These are phyloP conservation scores for Choanephora cucurbitarum DNA, from an alignment of 371 early-diverging fungal species.

Conservation along the genomic window DNA sequence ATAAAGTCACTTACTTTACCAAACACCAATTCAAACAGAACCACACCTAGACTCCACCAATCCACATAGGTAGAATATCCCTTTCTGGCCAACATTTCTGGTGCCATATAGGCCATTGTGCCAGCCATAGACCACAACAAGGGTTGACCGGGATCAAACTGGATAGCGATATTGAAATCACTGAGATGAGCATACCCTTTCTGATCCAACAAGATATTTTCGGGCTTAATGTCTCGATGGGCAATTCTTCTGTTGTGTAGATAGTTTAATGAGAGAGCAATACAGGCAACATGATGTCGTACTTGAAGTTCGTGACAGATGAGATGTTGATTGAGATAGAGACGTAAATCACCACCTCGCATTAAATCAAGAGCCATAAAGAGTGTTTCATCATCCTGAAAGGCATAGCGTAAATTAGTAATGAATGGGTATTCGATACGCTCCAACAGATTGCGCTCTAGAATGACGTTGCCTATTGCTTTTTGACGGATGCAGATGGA, in stretches of 20 bases:
- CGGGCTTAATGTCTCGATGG: slow-evolving; percentile 87
- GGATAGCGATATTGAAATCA: slow-evolving; percentile 84
- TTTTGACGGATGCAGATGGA: slow-evolving; percentile 50
- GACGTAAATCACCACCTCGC: slow-evolving; percentile 86
- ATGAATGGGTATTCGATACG: slow-evolving; percentile 45
- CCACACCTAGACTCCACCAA: slow-evolving; percentile 90
- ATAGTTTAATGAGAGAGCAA: slow-evolving; percentile 71
- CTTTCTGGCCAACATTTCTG: slow-evolving; percentile 70
- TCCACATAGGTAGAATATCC: slow-evolving; percentile 74
- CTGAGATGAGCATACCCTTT: slow-evolving; percentile 83
- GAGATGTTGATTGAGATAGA: slow-evolving; percentile 64
- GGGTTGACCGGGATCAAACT: slow-evolving; percentile 54
- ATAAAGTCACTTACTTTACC: slow-evolving; percentile 55
- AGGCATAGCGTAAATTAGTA: slow-evolving; percentile 72
- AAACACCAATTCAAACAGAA: slow-evolving; percentile 77
- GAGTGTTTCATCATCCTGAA: slow-evolving; percentile 77
- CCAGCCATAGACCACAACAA: slow-evolving; percentile 66
- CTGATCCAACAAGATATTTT: slow-evolving; percentile 85
- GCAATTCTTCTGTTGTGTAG: slow-evolving; percentile 63
- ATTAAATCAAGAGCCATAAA: slow-evolving; percentile 77
- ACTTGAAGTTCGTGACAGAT: slow-evolving; percentile 68
- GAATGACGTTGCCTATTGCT: slow-evolving; percentile 52
- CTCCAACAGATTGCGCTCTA: slow-evolving; percentile 53
- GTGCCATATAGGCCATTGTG: slow-evolving; percentile 77
- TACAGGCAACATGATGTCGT: slow-evolving; percentile 73